These are phyloP conservation scores for Penicillium sp. DNA, from an alignment of 2,329 filamentous ascomycete species.

Conservation along the genomic window DNA sequence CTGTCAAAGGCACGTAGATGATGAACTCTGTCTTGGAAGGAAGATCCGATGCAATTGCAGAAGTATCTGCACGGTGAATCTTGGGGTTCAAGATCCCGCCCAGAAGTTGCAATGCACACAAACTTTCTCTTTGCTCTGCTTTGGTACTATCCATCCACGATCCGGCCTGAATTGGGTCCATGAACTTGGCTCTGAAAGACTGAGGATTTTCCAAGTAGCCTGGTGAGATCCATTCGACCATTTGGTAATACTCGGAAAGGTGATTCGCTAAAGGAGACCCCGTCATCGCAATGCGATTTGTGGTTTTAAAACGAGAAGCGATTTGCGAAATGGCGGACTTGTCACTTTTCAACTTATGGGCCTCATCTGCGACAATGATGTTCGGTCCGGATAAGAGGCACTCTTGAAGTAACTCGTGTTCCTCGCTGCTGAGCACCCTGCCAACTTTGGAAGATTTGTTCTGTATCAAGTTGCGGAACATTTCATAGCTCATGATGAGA, in stretches of 20 bases:
- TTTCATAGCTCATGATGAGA: conserved; percentile 71
- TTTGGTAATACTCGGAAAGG: conserved; percentile 77
- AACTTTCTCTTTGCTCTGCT: conserved; percentile 56
- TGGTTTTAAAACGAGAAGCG: conserved; percentile 62
- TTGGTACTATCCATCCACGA: conserved; percentile 63
- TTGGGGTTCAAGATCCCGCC: conserved; percentile 73
- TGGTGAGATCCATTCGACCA: conserved; percentile 84
- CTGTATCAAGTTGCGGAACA: conserved; percentile 56
- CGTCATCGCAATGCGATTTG: conserved; percentile 75
- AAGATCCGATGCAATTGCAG: conserved; percentile 63
- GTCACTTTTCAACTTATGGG: conserved; percentile 73
- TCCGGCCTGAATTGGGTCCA: conserved; percentile 70
- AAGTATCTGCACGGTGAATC: conserved; percentile 71
- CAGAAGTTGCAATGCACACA: conserved; percentile 68
- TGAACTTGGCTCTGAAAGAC: conserved; percentile 71
- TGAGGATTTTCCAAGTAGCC: conserved; percentile 67
- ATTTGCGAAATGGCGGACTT: conserved; percentile 53
- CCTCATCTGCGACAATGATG: conserved; percentile 81
- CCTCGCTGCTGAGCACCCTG: conserved; percentile 32
- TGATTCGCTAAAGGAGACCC: conserved; percentile 85
- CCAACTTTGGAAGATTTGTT: conserved; percentile 29
- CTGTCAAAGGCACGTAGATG: conserved; percentile 68
- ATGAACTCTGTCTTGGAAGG: conserved; percentile 80
- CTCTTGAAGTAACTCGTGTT: conserved; percentile 42
- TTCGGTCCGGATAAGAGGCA: conserved; percentile 62